Evolutionary conservation across 371 early-diverging fungal species (phyloP).

Genomic region (Mucor velutinosus): DNA sequence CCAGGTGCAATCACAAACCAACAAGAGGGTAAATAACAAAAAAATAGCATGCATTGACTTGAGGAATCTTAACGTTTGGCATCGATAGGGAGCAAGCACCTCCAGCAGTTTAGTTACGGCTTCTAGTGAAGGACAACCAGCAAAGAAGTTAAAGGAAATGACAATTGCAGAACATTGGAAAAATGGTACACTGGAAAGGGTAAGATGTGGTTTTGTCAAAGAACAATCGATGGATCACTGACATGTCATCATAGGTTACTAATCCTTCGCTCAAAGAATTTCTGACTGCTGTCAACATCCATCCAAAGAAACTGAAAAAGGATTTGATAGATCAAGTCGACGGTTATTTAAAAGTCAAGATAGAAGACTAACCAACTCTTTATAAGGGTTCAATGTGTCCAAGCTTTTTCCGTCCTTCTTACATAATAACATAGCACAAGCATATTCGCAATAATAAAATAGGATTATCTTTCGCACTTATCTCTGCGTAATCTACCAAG

Average conservation of each 20-base stretch:
- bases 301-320: slow-evolving; percentile 49
- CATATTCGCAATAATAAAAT: neutral
- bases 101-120: neutral
- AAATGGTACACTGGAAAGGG: neutral
- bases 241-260: slow-evolving; percentile 27
- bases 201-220: neutral
- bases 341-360: slow-evolving; percentile 3
- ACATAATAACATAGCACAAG: neutral
- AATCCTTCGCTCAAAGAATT: slow-evolving; percentile 57
- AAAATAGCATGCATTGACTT: neutral
- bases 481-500: neutral
- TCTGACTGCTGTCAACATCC: slow-evolving; percentile 36
- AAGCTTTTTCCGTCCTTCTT: neutral
- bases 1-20: neutral
- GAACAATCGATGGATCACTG: neutral
- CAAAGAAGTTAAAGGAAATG: neutral
- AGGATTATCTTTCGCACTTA: neutral
- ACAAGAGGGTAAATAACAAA: neutral
- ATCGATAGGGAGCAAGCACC: neutral
- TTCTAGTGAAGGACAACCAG: neutral
- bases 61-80: too few species aligned
- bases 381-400: neutral
- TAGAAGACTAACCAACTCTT: slow-evolving; percentile 37
- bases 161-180: slow-evolving; percentile 15
- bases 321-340: slow-evolving; percentile 53